Evolutionary conservation across 1,284 basidiomycete species (phyloP).

Genomic region (Athelia psychrophila): DNA sequence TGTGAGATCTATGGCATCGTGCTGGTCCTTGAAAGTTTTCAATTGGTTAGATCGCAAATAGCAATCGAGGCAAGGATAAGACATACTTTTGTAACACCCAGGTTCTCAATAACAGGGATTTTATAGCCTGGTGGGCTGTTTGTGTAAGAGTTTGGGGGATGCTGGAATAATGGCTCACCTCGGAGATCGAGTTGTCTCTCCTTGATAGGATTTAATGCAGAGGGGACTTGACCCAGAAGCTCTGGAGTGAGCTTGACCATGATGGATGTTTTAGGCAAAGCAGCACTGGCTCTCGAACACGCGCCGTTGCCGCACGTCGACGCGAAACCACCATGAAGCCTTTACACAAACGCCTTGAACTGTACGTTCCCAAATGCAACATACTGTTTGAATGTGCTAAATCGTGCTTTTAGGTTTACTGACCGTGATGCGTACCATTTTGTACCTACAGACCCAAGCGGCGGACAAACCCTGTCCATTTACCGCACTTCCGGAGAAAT

Average conservation of each 20-base stretch:
- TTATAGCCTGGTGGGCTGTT: conserved; percentile 73
- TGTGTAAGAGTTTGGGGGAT: conserved; percentile 22
- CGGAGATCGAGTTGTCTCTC: conserved; percentile 94
- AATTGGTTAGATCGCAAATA: conserved; percentile 12
- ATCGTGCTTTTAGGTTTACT: conserved; percentile 45
- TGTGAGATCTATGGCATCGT: conserved; percentile 93
- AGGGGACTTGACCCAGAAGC: conserved; percentile 75
- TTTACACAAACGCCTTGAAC: conserved; percentile 65
- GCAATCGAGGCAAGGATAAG: conserved; percentile 16
- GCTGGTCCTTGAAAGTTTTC: conserved; percentile 67
- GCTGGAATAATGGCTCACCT: conserved; percentile 52
- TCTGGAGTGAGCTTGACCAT: conserved; percentile 93
- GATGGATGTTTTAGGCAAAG: conserved; percentile 22
- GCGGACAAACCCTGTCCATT: conserved; percentile 65
- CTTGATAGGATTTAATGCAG: conserved; percentile 86
- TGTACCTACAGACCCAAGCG: conserved; percentile 59
- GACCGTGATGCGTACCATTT: conserved; percentile 78
- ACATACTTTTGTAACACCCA: conserved; percentile 91
- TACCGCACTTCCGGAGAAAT: conserved; percentile 72
- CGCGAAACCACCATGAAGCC: conserved; percentile 47
- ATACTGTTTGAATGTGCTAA: conserved; percentile 7
- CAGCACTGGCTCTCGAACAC: conserved; percentile 5
- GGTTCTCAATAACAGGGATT: conserved; percentile 98
- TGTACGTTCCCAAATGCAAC: conserved; percentile 39
- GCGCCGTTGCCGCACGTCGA: conserved; percentile 1